Evolutionary conservation across 2,329 filamentous ascomycete species (phyloP), one percentile per base, ranked within the genome.

Genomic region (Trichoderma harzianum): DNA sequence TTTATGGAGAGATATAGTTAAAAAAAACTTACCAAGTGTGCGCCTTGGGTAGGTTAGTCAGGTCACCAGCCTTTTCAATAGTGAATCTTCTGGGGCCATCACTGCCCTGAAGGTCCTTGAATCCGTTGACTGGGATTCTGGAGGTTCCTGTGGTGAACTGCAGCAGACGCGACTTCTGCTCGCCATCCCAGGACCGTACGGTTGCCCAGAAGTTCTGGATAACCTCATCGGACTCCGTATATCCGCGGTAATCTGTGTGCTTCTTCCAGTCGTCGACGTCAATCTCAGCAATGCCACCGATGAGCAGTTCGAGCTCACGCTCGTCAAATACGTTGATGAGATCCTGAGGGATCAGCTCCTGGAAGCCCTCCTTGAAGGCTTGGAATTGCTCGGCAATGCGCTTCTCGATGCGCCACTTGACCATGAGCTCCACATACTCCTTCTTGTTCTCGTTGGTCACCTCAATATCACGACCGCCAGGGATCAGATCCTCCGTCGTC

Each of bases 221-320:
- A 30, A 99, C 96, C 79, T 98, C 94, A 78, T 99, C 96, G 71
- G 91, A 94, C 84, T 99, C 96, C 11, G 97, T 98, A 87, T 99
- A 99, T 69, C 96, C 96, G 77, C 96, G 92, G 83, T 99, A 99
- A 80, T 99, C 96, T 61, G 96, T 99, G 84, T 99, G 96, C 87
- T 99, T 99, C 92, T 99, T 98, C 96, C 96, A 99, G 83, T 99
- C 96, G 73, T 99, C 96, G 18, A 99, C 95, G 79, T 99, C 96
- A 76, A 99, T 99, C 83, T 99, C 96, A n/a, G 96, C 96, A 77
- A 99, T 99, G 87, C 96, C 96, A 76, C 96, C 96, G 79, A 99
- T 98, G 76, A 99, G 88, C 76, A 99, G 85, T 83, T 99, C 96
- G 62, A 99, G 87, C 83, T 99, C 96, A 78, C 96, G 93, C 86